phyloP scores from a whole-genome alignment of 495 filamentous ascomycete genomes.

The Margaritispora aquatica region DNA sequence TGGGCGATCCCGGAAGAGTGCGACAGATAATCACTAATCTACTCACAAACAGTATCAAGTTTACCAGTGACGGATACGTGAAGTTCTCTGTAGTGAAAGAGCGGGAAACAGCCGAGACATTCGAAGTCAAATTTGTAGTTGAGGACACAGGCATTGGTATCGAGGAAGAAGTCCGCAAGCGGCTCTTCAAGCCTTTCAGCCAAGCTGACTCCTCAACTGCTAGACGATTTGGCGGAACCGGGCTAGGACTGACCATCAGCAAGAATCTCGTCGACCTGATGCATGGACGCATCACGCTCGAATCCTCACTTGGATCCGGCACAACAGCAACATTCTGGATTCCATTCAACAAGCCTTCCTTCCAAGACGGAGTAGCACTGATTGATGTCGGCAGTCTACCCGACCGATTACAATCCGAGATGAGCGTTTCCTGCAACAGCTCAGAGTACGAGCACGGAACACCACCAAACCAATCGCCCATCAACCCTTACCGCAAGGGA shows the following conservation, averaged over 20 bases:
- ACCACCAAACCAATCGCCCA: slow-evolving; percentile 21
- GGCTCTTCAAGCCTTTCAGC: slow-evolving; percentile 79
- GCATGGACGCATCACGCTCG: slow-evolving; percentile 65
- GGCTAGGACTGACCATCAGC: slow-evolving; percentile 74
- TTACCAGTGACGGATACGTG: slow-evolving; percentile 69
- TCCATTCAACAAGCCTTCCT: slow-evolving; percentile 53
- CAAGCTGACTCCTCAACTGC: slow-evolving; percentile 78
- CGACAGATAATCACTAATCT: slow-evolving; percentile 82
- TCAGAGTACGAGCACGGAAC: slow-evolving; percentile 42
- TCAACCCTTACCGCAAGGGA: slow-evolving; percentile 22
- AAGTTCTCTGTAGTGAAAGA: slow-evolving; percentile 43
- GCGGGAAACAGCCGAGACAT: slow-evolving; percentile 38
- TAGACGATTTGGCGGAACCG: slow-evolving; percentile 73
- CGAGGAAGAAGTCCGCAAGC: slow-evolving; percentile 62
- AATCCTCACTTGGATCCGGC: slow-evolving; percentile 51
- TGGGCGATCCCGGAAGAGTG: slow-evolving; percentile 74
- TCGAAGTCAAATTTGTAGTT: slow-evolving; percentile 55
- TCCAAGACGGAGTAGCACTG: slow-evolving; percentile 29
- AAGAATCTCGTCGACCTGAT: slow-evolving; percentile 76
- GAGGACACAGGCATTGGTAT: slow-evolving; percentile 84
- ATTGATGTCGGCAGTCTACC: slow-evolving; percentile 49
- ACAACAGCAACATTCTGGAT: slow-evolving; percentile 63
- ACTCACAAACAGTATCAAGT: slow-evolving; percentile 86
- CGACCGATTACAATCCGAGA: slow-evolving; percentile 55
- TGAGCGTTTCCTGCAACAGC: slow-evolving; percentile 52